Base-by-base conservation (phyloP, 306 rosid genomes). In the Begonia fuchsioides region DNA sequence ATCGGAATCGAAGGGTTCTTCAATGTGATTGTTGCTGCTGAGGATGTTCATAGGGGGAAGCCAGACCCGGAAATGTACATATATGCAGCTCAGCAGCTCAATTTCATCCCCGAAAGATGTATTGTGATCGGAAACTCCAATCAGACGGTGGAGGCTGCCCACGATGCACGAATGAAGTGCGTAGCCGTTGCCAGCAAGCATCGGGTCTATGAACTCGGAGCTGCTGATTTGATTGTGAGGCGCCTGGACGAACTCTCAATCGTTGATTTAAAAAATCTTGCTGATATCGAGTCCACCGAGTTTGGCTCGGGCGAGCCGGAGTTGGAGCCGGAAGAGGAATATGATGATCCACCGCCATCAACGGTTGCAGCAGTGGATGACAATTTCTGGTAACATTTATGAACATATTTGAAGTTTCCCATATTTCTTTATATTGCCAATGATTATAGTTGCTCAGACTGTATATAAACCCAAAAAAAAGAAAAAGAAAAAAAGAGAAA, bases 121-220 rank as follows among this genome's bases (percentile, higher is more conserved):
- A 85, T 85, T 65, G 98, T 90, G 57, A 85, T 90, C 70, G 98
- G 98, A 47, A 90, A 85, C 67, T 90, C 94, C 3, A 90, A 90
- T 69, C 81, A 60, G 57, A 85, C 96, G 0, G 93, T 90, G 68
- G 98, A 90, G 76, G 98, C 96, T 13, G 96, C 98, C 39, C 96
- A 85, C 32, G 98, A 90, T 59, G 94, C 86, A 0, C 67, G 70
- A 66, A 90, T 90, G 98, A 85, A 90, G 85, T 90, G 98, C 50
- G 85, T 90, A 38, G 98, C 94, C 18, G 93, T 90, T 51, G 98
- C 98, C 41, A 90, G 98, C 76, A 85, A 82, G 73, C 98, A 90
- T 72, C 98, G 93, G 11, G 83, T 79, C 32, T 90, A 85, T 17
- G 98, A 90, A 74, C 94, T 90, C 26, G 75, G 71, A 59, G 96